Conservation (phyloP, 805 yeast species). For the Hanseniaspora thailandica region DNA sequence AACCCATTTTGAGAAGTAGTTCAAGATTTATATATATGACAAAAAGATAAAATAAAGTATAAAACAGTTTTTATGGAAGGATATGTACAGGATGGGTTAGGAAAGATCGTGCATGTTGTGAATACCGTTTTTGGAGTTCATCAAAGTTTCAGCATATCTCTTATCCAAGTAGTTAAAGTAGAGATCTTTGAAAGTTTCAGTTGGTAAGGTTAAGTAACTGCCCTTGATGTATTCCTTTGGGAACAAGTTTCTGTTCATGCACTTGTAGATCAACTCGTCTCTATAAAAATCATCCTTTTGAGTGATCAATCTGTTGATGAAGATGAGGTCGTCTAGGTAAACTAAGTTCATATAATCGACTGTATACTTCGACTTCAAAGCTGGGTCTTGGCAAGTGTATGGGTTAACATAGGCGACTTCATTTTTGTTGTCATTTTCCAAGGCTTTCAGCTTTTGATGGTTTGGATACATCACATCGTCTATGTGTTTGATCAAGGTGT, state of each 20-base stretch:
- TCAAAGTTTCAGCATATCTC: conserved; percentile 5
- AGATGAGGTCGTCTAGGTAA: conserved; percentile 8
- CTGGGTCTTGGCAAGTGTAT: neutral
- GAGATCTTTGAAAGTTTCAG: neutral
- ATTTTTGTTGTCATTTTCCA: neutral
- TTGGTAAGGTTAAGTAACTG: neutral
- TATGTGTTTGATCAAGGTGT: conserved; percentile 6
- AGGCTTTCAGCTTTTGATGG: neutral
- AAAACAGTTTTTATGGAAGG: neutral
- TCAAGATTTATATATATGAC: neutral
- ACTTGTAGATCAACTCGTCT: conserved; percentile 12
- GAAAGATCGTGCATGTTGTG: conserved; percentile 13
- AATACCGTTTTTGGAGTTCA: conserved; percentile 9
- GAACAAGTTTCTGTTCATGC: conserved; percentile 7
- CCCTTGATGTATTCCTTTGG: neutral
- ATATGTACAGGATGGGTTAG: neutral
- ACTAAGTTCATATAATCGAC: neutral
- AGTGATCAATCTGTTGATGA: neutral
- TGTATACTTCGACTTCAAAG: neutral
- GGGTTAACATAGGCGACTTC: conserved; percentile 3
- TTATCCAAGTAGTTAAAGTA: conserved; percentile 2
- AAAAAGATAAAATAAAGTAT: neutral
- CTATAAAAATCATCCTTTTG: neutral
- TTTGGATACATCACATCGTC: neutral
- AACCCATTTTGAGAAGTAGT: conserved; percentile 1